Conservation (phyloP, 495 filamentous ascomycete genomes). For the Aspergillus mulundensis region DNA sequence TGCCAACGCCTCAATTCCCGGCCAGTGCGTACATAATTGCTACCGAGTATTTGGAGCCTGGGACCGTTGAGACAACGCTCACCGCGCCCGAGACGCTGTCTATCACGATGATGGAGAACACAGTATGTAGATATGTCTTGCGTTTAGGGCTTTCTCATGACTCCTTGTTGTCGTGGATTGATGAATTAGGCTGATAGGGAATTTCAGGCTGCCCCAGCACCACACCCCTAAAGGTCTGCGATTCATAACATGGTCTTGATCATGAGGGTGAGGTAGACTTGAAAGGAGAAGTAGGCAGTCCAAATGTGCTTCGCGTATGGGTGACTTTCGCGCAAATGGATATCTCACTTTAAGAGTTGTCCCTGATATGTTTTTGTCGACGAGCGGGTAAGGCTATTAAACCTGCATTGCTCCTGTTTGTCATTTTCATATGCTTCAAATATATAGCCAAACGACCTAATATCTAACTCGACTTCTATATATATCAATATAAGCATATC, state of each 20-base stretch:
- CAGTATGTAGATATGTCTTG: conserved; percentile 45
- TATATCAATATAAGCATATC: conserved; percentile 1
- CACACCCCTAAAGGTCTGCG: conserved; percentile 26
- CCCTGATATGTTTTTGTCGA: not conserved
- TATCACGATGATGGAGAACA: conserved; percentile 56
- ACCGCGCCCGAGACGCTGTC: conserved; percentile 56
- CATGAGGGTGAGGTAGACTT: conserved; percentile 28
- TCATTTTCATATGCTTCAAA: not conserved
- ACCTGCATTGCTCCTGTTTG: not conserved
- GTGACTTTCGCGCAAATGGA: too few relatives aligned
- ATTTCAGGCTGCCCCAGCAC: conserved; percentile 35
- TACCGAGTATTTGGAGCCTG: conserved; percentile 49
- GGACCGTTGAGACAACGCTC: conserved; percentile 58
- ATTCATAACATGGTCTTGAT: conserved; percentile 29
- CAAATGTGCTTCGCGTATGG: too few relatives aligned
- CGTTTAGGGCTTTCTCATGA: not conserved
- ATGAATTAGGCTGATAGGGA: not conserved
- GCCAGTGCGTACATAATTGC: conserved; percentile 59
- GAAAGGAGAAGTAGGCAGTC: too few relatives aligned
- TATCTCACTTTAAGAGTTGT: too few relatives aligned
- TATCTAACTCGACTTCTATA: not conserved
- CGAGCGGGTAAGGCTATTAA: not conserved
- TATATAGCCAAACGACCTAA: not conserved
- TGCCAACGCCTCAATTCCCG: conserved; percentile 53
- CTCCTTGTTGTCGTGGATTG: not conserved